Percentiles rank a stretch among this genome's conserved stretches.
Evolutionary conservation across 495 filamentous ascomycete genomes (phyloP).

Genomic region (Penicillium turbatum): DNA sequence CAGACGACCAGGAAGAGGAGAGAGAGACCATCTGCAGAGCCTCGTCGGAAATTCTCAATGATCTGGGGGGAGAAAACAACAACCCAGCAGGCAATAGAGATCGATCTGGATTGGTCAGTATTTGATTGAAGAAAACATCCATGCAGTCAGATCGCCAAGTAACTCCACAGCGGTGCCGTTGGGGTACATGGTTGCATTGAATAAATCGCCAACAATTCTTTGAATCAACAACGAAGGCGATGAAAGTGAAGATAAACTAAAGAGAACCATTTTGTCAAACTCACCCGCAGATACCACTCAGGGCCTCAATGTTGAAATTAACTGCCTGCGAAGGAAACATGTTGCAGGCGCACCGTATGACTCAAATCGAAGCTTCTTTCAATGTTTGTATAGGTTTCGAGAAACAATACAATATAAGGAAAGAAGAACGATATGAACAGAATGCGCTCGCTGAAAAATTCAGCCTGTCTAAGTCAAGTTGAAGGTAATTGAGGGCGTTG

Average conservation of each 20-base stretch:
- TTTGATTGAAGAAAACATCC: neutral
- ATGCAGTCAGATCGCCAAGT: constrained; percentile 11
- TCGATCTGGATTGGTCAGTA: constrained; percentile 55
- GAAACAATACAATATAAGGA: constrained; percentile 9
- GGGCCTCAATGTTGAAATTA: constrained; percentile 75
- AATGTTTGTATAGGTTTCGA: neutral
- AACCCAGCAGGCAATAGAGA: constrained; percentile 96
- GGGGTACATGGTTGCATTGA: neutral
- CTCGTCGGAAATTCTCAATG: constrained; percentile 84
- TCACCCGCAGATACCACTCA: constrained; percentile 85
- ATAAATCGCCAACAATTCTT: neutral
- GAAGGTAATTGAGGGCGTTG: neutral
- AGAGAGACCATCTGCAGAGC: constrained; percentile 83
- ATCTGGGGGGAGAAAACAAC: constrained; percentile 98
- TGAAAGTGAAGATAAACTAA: neutral
- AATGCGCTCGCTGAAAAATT: neutral
- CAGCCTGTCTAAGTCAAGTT: neutral
- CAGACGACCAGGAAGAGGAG: constrained; percentile 87
- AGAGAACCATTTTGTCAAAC: constrained; percentile 14
- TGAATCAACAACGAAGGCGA: neutral
- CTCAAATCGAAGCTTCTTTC: neutral
- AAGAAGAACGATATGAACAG: neutral
- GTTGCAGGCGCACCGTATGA: constrained; percentile 13
- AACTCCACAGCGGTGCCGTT: neutral
- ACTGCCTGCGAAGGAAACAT: constrained; percentile 70